Percentiles rank a stretch among this genome's conserved stretches.
Conservation (phyloP, 2,329 filamentous ascomycete genomes). For the Microsporum audouinii region DNA sequence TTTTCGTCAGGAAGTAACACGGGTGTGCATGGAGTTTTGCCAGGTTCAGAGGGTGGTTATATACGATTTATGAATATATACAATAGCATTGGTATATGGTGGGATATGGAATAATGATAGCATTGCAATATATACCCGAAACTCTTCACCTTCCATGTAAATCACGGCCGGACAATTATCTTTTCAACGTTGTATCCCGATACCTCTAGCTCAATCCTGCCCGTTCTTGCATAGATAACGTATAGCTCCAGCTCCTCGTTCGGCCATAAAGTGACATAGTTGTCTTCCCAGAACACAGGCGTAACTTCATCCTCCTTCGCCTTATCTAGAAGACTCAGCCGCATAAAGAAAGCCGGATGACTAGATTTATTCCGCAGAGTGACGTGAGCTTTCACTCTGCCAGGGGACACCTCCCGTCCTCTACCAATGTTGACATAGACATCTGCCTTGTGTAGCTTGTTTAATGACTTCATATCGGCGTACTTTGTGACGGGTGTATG, state of each 20-base stretch:
- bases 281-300: constrained; percentile 49
- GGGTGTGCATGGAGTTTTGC: too few relatives aligned
- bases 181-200: constrained; percentile 8
- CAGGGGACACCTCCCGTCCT: not conserved
- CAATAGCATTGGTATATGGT: not conserved
- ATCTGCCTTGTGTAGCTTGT: constrained; percentile 28
- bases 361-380: constrained; percentile 42
- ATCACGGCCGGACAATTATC: not conserved
- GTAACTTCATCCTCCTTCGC: constrained; percentile 33
- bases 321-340: constrained; percentile 40
- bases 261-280: constrained; percentile 52
- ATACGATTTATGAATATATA: not conserved
- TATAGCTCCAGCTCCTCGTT: constrained; percentile 39
- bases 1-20: not conserved
- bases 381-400: constrained; percentile 22
- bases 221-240: constrained; percentile 19
- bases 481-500: constrained; percentile 46
- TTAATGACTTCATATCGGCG: constrained; percentile 39
- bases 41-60: not conserved
- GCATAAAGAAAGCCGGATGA: constrained; percentile 48
- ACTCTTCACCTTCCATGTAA: not conserved
- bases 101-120: not conserved
- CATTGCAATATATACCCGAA: not conserved
- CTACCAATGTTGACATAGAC: constrained; percentile 24
- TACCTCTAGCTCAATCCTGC: constrained; percentile 3